Evolutionary conservation across 2,329 filamentous ascomycete genomes (phyloP).

Genomic region (Cryphonectria carpinicola): DNA sequence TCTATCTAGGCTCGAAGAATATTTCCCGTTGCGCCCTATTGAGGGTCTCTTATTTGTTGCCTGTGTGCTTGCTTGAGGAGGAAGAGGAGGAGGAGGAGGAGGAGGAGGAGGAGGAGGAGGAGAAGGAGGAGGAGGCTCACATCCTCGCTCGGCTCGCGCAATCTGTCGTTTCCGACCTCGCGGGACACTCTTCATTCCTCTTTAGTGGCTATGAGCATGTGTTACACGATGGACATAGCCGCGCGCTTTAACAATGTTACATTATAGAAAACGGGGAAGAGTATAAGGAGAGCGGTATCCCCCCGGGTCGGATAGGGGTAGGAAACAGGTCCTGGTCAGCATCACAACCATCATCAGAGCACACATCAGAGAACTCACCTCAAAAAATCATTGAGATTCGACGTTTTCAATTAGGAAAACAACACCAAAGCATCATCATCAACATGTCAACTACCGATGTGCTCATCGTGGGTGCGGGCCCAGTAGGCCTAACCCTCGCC

Average conservation of each 20-base stretch:
- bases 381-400: background rate
- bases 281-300: background rate
- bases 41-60: background rate
- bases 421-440: background rate
- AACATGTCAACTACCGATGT: conserved; percentile 36
- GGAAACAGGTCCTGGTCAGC: background rate
- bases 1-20: no score
- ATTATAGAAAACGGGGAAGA: background rate
- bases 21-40: background rate
- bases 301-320: background rate
- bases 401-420: background rate
- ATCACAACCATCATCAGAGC: background rate
- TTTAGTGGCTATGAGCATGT: background rate
- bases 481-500: conserved; percentile 48
- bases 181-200: background rate
- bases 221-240: background rate
- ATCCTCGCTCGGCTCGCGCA: background rate
- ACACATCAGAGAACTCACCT: background rate
- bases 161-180: background rate
- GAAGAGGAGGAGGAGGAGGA: no score
- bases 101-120: no score
- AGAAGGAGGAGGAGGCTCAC: no score
- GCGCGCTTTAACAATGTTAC: background rate
- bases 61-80: background rate
- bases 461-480: conserved; percentile 51